Conservation (phyloP, 2,329 filamentous ascomycete genomes). For the Sarocladium strictum region DNA sequence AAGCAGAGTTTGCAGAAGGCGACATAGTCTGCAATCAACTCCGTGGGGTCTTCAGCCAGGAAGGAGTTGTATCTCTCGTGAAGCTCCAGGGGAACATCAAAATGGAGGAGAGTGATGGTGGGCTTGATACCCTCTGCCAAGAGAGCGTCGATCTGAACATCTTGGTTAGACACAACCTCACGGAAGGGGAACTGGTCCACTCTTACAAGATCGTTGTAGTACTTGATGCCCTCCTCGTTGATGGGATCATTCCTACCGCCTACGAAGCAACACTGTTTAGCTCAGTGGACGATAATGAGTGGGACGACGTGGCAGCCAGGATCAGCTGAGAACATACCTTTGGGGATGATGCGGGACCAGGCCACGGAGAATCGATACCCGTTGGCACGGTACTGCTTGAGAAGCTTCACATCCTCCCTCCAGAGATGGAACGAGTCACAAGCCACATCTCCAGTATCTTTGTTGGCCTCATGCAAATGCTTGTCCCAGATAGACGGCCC, state of each 20-base stretch:
- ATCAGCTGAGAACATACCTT: constrained; percentile 38
- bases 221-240: constrained; percentile 51
- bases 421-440: constrained; percentile 29
- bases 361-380: constrained; percentile 58
- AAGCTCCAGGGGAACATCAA: constrained; percentile 15
- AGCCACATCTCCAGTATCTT: constrained; percentile 21
- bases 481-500: constrained; percentile 5
- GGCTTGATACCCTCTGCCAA: constrained; percentile 46
- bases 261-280: background rate
- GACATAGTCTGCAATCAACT: constrained; percentile 16
- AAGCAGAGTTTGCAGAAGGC: constrained; percentile 17
- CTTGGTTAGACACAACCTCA: background rate
- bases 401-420: constrained; percentile 43
- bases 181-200: background rate
- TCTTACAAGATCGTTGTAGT: constrained; percentile 45
- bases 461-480: background rate
- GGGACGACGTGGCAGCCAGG: background rate
- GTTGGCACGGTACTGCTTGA: constrained; percentile 51
- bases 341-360: constrained; percentile 57
- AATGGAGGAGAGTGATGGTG: constrained; percentile 49
- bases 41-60: constrained; percentile 11
- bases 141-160: constrained; percentile 45
- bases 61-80: constrained; percentile 16
- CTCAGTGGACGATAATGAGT: too few species aligned
- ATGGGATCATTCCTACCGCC: constrained; percentile 42